Evolutionary conservation across 1,284 basidiomycete genomes (phyloP), one percentile per base, ranked within the genome.

Genomic region (Rhodotorula sp.): DNA sequence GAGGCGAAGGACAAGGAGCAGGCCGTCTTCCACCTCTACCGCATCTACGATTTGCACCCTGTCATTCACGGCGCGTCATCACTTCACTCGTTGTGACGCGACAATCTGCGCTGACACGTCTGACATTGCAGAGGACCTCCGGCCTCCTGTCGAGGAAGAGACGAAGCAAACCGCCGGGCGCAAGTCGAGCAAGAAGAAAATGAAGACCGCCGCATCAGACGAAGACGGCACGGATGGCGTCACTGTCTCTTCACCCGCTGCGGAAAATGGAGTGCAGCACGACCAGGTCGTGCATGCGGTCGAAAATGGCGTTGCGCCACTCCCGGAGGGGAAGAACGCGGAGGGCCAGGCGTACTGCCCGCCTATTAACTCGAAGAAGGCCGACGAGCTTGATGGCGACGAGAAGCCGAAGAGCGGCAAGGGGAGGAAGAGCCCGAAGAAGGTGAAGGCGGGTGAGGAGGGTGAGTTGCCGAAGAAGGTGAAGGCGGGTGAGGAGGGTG

Each of bases 1-100:
- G 93, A 96, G 83, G 89, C 89, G 13, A 92, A 93, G 79, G 90
- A 91, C 79, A 92, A 94, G 81, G 93, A 95, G 80, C 93, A 95
- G 79, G 92, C 92, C 11, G 92, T 96, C 11, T 85, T 96, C 64
- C 87, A 94, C 73, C 79, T 95, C 51, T 88, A 91, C 77, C 81
- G 92, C 70, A 87, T 91, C 56, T 94, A 95, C 77, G 82, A 82
- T 55, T 80, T 94, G 11, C 82, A 87, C 61, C 84, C 86, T 18
- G 88, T 91, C 37, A 84, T 84, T 28, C 82, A 87, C 74, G 87
- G 73, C 70, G 4, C 44, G 65, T n/a, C 54, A 55, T 16, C 62
- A 31, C 37, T 55, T 37, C 5, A 11, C 46, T 4, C 2, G 2
- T 13, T 5, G 9, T 30, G n/a, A 30, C 26, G 51, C 10, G 13